Percentiles rank a stretch among this genome's conserved stretches.
Evolutionary conservation across 2,329 filamentous ascomycete genomes (phyloP).

Genomic region (Arachnomyces sp.): DNA sequence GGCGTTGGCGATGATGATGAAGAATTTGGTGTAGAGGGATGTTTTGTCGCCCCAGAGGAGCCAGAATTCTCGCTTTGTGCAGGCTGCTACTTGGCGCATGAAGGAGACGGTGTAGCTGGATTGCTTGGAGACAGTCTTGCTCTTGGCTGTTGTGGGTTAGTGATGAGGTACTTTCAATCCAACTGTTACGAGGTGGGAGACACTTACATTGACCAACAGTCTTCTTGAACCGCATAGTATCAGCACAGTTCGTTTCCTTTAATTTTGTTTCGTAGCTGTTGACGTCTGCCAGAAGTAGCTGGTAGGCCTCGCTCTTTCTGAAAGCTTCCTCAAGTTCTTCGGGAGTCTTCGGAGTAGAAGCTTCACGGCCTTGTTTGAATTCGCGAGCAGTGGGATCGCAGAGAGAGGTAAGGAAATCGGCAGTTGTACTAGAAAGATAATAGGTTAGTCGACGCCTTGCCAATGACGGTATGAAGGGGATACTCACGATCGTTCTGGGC

Average conservation of each 20-base stretch:
- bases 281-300: constrained; percentile 51
- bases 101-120: constrained; percentile 72
- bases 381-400: constrained; percentile 65
- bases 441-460: constrained; percentile 1
- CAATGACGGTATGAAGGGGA: neutral
- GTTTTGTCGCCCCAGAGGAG: constrained; percentile 59
- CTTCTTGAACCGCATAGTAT: constrained; percentile 55
- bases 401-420: constrained; percentile 68
- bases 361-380: constrained; percentile 58
- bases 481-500: constrained; percentile 40
- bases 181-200: too few relatives aligned
- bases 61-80: constrained; percentile 62
- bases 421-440: constrained; percentile 50
- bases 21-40: constrained; percentile 50
- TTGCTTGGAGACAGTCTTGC: constrained; percentile 57
- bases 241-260: constrained; percentile 42
- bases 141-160: constrained; percentile 36
- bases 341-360: constrained; percentile 59
- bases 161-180: neutral
- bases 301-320: constrained; percentile 53
- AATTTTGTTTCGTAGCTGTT: constrained; percentile 45
- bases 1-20: constrained; percentile 38
- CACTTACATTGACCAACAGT: constrained; percentile 52
- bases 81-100: constrained; percentile 53
- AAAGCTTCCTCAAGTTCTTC: constrained; percentile 63